These are phyloP conservation scores for Phytopythium oedochilum DNA, from an alignment of 352 stramenopile species.

Conservation along the genomic window DNA sequence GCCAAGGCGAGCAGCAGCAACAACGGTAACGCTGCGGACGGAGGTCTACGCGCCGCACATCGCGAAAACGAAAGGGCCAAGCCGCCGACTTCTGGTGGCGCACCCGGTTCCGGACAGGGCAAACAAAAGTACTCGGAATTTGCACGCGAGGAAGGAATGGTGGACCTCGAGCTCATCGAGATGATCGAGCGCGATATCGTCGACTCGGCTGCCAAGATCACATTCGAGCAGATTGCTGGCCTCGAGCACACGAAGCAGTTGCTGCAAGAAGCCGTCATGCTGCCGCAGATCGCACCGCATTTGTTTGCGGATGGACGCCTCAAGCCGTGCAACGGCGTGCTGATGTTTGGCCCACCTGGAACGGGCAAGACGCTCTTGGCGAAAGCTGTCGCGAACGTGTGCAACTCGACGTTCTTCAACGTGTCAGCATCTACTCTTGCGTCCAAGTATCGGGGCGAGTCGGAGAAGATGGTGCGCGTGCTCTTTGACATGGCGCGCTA, in stretches of 20 bases:
- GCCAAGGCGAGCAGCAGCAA: conserved; percentile 16
- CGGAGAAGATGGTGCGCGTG: conserved; percentile 95
- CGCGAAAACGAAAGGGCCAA: conserved; percentile 31
- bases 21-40: conserved; percentile 27
- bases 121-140: conserved; percentile 80
- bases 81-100: background rate
- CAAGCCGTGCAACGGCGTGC: conserved; percentile 76
- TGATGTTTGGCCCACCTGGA: conserved; percentile 86
- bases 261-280: conserved; percentile 81
- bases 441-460: conserved; percentile 94
- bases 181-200: conserved; percentile 87
- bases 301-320: conserved; percentile 78
- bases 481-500: conserved; percentile 98
- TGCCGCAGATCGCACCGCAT: conserved; percentile 79
- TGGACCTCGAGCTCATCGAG: conserved; percentile 80
- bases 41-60: conserved; percentile 32
- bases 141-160: conserved; percentile 64
- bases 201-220: conserved; percentile 59
- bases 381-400: conserved; percentile 93
- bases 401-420: conserved; percentile 98
- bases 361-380: conserved; percentile 90
- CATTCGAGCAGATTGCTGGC: conserved; percentile 73
- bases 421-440: conserved; percentile 90
- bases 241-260: conserved; percentile 81
- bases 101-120: conserved; percentile 5